Evolutionary conservation across 371 early-diverging fungal genomes (phyloP), one percentile per base, ranked within the genome.

Genomic region (Zychaea mexicana): DNA sequence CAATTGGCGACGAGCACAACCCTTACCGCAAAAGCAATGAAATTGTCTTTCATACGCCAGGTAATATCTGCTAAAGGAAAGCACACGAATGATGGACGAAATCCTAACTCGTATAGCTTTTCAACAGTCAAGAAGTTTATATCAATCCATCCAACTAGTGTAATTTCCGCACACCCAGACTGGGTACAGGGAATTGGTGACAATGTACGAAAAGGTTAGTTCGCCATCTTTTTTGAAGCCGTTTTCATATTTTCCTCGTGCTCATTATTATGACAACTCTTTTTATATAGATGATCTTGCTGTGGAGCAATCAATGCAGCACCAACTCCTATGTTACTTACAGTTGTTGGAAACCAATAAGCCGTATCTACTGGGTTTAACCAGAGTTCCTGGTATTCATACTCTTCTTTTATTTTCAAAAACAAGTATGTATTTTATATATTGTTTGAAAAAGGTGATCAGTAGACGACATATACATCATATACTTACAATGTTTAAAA

Each of bases 1-100:
- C 89, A 19, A 81, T 88, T 46, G 78, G 87, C 2, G 90, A 90
- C 62, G 85, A 82, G 15, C 83, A 85, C 32, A 90, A 90, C 58
- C 76, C 77, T 3, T 70, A 80, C 54, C 65, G 87, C 26, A 80
- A 80, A 19, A 78, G 76, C 26, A 78, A 81, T 24, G 90, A 90
- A 42, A 75, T 88, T 64, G 73, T 87, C 10, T 84, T 81, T 53
- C 81, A 84, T 64, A 73, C 79, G 3, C 68, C 72, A 42, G 69
- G 81, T 78, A 69, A 19, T 47, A 47, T 10, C n/a, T 4, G 55
- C 60, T 28, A 19, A 10, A 12, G 6, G 21, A 12, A 2, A 3
- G 52, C 33, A 32, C 32, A 30, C 3, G 33, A 21, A 10, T 13
- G 10, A 5, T 52, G 17, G 22, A 27, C 8, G 27, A 15, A 36